Conservation (phyloP, 176 grass and related monocot species). For the Carex kokanica region DNA sequence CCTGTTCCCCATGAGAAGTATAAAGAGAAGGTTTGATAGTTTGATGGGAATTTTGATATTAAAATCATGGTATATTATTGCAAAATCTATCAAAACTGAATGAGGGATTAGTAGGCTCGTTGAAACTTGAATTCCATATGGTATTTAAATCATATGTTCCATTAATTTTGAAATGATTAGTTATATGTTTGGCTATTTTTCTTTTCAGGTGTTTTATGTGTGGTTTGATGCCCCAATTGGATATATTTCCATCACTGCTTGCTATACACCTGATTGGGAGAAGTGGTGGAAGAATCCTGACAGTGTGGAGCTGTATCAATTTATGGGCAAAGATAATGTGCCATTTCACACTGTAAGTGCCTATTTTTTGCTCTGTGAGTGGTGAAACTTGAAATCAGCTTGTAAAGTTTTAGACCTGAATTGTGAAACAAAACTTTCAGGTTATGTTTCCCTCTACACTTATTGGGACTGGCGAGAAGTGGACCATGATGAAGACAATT, state of each 20-base stretch:
- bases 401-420: background rate
- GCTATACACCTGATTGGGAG: constrained; percentile 97
- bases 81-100: background rate
- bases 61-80: background rate
- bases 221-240: constrained; percentile 99
- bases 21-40: constrained; percentile 69
- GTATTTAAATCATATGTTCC: background rate
- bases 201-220: constrained; percentile 92
- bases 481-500: constrained; percentile 99
- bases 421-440: constrained; percentile 38
- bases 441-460: constrained; percentile 99
- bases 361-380: background rate
- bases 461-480: constrained; percentile 84
- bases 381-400: background rate
- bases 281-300: constrained; percentile 99
- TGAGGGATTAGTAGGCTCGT: background rate
- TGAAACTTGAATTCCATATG: background rate
- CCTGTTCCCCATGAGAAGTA: constrained; percentile 92
- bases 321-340: constrained; percentile 99
- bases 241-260: constrained; percentile 91
- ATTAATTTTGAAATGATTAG: background rate
- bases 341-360: constrained; percentile 94
- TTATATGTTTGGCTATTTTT: constrained; percentile 17
- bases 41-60: background rate
- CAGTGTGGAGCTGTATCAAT: constrained; percentile 90